Percentiles rank a stretch among this genome's conserved stretches.
Evolutionary conservation across 1,139 yeast genomes (phyloP).

Genomic region (Yamadazyma atmosphaerica): DNA sequence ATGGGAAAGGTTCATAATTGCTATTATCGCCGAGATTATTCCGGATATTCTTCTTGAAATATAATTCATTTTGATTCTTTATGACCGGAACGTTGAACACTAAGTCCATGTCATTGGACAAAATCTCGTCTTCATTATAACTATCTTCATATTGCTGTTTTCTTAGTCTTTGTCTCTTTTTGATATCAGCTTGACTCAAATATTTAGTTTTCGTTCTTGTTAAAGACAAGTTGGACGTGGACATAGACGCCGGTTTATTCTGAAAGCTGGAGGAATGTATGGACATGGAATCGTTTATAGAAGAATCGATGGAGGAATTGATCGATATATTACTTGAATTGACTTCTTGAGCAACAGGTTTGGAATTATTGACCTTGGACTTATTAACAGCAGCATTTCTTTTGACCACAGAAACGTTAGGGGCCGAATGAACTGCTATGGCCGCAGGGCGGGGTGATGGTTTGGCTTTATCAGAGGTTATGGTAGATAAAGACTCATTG

Average conservation of each 20-base stretch:
- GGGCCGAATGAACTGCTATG: slow-evolving; percentile 1
- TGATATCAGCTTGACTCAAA: slow-evolving; percentile 36
- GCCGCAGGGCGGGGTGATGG: background rate
- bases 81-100: slow-evolving; percentile 50
- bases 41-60: slow-evolving; percentile 22
- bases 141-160: slow-evolving; percentile 46
- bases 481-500: slow-evolving; percentile 15
- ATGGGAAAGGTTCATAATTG: slow-evolving; percentile 37
- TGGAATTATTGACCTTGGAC: background rate
- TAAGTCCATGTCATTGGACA: slow-evolving; percentile 39
- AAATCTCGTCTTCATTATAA: slow-evolving; percentile 44
- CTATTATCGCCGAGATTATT: slow-evolving; percentile 30
- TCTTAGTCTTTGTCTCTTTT: slow-evolving; percentile 39
- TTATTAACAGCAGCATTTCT: background rate
- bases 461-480: slow-evolving; percentile 8
- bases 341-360: too few species aligned
- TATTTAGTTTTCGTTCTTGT: slow-evolving; percentile 38
- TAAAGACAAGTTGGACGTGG: slow-evolving; percentile 19
- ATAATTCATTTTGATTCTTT: slow-evolving; percentile 37
- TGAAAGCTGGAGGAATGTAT: background rate
- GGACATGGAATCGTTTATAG: slow-evolving; percentile 4
- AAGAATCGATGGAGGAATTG: slow-evolving; percentile 6
- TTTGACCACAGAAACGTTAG: background rate
- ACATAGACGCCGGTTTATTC: slow-evolving; percentile 3
- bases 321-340: background rate